A percentile compares a stretch with the other conserved stretches of the same genome.
These are phyloP conservation scores for Rhizopus delemar DNA, from an alignment of 371 early-diverging fungal species.

Conservation along the genomic window DNA sequence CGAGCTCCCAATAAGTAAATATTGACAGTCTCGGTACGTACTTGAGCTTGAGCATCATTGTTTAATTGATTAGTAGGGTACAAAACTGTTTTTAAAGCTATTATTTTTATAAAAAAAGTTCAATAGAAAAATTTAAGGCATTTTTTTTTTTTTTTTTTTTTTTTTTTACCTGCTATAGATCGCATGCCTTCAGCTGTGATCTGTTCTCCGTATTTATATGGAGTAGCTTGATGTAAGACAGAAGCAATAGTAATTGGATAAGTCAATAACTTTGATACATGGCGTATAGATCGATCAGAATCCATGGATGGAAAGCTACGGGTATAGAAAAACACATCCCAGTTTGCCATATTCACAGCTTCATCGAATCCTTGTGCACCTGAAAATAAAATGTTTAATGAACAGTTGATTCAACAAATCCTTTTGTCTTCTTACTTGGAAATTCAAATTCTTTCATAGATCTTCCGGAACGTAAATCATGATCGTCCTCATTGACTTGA, in stretches of 20 bases:
- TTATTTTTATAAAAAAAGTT: not conserved
- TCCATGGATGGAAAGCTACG: conserved; percentile 79
- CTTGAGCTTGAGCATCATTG: conserved; percentile 46
- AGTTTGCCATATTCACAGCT: conserved; percentile 76
- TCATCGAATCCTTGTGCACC: conserved; percentile 77
- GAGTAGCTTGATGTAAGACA: conserved; percentile 72
- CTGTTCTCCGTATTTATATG: conserved; percentile 67
- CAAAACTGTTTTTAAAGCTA: conserved; percentile 72
- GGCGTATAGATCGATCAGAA: conserved; percentile 75
- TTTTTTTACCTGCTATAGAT: conserved; percentile 60
- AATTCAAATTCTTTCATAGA: conserved; percentile 82
- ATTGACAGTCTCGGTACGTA: conserved; percentile 64
- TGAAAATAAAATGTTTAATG: conserved; percentile 18
- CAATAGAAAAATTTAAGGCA: no score
- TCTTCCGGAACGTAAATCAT: conserved; percentile 80
- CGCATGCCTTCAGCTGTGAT: conserved; percentile 76
- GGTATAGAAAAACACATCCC: conserved; percentile 84
- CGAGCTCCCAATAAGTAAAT: conserved; percentile 78
- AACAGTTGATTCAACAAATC: not conserved
- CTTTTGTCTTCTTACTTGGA: conserved; percentile 55
- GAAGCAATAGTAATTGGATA: conserved; percentile 86
- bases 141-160: no score
- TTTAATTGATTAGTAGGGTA: conserved; percentile 57
- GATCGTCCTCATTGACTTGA: conserved; percentile 81
- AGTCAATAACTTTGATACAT: conserved; percentile 79